phyloP scores from a whole-genome alignment of 1,139 yeast genomes.

The Petasospora fabianii region DNA sequence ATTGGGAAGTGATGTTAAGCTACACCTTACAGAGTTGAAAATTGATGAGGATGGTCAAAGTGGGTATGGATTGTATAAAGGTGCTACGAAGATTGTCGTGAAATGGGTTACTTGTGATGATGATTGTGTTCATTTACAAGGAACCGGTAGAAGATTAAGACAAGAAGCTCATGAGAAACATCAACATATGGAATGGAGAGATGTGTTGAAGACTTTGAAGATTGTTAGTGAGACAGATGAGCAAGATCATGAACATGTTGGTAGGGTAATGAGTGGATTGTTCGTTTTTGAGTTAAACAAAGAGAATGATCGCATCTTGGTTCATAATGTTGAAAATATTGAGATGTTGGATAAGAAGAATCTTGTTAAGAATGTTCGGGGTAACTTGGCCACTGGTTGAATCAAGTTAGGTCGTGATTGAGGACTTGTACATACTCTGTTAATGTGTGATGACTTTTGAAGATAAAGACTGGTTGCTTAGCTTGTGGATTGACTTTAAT shows the following conservation, averaged over 20 bases:
- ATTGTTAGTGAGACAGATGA: constrained; percentile 3
- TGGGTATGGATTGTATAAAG: constrained; percentile 27
- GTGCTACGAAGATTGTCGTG: constrained; percentile 50
- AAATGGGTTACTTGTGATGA: constrained; percentile 59
- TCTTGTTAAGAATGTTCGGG: constrained; percentile 7
- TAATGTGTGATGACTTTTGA: neutral
- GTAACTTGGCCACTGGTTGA: constrained; percentile 11
- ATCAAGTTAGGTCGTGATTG: too few species aligned
- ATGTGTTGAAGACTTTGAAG: constrained; percentile 4
- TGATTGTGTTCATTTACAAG: constrained; percentile 13
- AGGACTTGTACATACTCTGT: constrained; percentile 4
- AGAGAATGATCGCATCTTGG: constrained; percentile 52
- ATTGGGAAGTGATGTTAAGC: constrained; percentile 42
- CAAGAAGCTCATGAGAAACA: neutral
- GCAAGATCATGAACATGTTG: constrained; percentile 5
- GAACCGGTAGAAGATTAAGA: neutral
- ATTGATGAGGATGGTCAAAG: constrained; percentile 21
- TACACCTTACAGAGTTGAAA: constrained; percentile 46
- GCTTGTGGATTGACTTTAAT: too few species aligned
- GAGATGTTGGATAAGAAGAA: constrained; percentile 52
- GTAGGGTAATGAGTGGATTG: constrained; percentile 41
- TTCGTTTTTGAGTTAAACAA: constrained; percentile 72
- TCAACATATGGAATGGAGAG: constrained; percentile 7
- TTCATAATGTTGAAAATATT: constrained; percentile 77
- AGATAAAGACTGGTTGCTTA: too few species aligned